Conservation (phyloP, 768 basidiomycete species). For the Flagelloscypha sp. region DNA sequence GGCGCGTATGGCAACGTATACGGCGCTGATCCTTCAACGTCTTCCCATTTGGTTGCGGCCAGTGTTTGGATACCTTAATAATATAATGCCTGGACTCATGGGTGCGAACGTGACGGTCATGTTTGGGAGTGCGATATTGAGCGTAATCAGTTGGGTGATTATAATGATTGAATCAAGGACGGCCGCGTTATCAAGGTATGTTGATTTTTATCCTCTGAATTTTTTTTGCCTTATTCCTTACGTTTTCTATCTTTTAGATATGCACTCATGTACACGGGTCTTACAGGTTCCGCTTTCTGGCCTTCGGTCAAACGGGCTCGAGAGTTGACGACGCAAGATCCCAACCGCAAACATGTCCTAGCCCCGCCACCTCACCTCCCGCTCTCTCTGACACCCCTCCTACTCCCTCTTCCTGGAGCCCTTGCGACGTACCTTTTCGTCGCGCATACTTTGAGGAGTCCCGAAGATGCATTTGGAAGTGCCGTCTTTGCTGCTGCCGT, state of each 20-base stretch:
- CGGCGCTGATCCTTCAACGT: conserved; percentile 43
- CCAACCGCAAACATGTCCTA: conserved; percentile 4
- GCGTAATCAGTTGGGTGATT: too few species aligned
- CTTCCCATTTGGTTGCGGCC: too few species aligned
- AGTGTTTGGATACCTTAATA: too few species aligned
- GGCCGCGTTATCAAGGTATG: too few species aligned
- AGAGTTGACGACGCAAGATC: conserved; percentile 26
- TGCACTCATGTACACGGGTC: conserved; percentile 63
- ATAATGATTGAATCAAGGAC: too few species aligned
- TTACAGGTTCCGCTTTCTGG: conserved; percentile 69
- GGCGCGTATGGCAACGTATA: conserved; percentile 49
- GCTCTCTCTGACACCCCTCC: conserved; percentile 56
- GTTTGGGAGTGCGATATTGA: too few species aligned
- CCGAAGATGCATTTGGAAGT: conserved; percentile 65
- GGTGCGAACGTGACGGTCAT: too few species aligned
- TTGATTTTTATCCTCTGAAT: too few species aligned
- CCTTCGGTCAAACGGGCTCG: conserved; percentile 41
- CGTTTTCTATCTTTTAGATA: too few species aligned
- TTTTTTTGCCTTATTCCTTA: too few species aligned
- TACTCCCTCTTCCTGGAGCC: conserved; percentile 75
- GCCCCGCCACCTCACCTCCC: too few species aligned
- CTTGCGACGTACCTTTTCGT: conserved; percentile 81
- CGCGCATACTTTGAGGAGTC: conserved; percentile 67
- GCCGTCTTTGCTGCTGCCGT: conserved; percentile 71
- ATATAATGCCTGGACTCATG: too few species aligned